phyloP scores from a whole-genome alignment of 2,329 filamentous ascomycete genomes.

The Penicillium thymicola region DNA sequence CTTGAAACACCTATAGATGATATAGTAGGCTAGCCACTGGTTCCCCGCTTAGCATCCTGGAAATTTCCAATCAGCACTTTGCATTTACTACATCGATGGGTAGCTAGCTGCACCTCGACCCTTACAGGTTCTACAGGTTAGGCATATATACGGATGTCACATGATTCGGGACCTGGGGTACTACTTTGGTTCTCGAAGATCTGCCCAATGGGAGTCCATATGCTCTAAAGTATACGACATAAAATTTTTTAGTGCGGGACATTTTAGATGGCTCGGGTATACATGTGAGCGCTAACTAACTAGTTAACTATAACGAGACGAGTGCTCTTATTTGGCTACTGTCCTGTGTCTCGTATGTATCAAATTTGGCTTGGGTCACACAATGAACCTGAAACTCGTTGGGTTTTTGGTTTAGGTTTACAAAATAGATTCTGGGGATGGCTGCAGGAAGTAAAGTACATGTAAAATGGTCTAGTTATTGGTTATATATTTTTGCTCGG shows the following conservation, averaged over 20 bases:
- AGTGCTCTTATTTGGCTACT: neutral
- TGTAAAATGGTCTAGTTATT: no score
- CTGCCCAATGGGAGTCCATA: neutral
- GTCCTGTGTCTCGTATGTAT: no score
- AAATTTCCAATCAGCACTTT: neutral
- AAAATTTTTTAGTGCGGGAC: neutral
- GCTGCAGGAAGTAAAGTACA: neutral
- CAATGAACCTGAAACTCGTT: neutral
- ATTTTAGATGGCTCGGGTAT: neutral
- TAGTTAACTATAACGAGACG: neutral
- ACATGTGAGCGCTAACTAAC: no score
- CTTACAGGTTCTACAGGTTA: constrained; percentile 25
- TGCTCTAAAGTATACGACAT: neutral
- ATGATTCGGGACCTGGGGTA: neutral
- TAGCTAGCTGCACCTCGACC: constrained; percentile 6
- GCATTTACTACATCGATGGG: neutral
- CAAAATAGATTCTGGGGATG: neutral
- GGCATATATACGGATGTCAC: constrained; percentile 4
- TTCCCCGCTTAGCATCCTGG: neutral
- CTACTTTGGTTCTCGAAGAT: neutral
- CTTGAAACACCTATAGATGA: neutral
- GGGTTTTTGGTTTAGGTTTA: neutral
- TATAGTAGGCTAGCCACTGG: neutral
- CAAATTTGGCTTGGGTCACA: neutral
- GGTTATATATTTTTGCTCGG: neutral